These are phyloP conservation scores for Leishmania tarentolae DNA, from an alignment of 208 protist genomes.

Conservation along the genomic window DNA sequence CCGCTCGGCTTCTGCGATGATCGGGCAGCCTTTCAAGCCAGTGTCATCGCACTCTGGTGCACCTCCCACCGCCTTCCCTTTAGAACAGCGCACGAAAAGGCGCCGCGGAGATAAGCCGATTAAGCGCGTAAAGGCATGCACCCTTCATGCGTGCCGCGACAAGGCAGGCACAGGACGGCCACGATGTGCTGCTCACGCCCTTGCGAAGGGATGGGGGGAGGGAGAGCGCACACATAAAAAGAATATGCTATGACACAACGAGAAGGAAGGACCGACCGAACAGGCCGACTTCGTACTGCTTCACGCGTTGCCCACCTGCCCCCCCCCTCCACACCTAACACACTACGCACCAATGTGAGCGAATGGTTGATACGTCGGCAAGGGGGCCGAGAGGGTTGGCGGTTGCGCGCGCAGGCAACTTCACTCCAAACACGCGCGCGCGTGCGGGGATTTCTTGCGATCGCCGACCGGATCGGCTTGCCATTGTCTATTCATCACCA, in stretches of 20 bases:
- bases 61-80: not conserved
- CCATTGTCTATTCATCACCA: not conserved
- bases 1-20: constrained; percentile 37
- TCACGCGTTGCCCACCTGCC: not conserved
- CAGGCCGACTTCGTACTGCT: not conserved
- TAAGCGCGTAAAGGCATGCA: not conserved
- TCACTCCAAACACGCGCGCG: too few species aligned
- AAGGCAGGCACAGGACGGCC: not conserved
- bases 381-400: not conserved
- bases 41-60: not conserved
- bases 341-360: not conserved
- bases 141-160: not conserved
- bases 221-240: too few species aligned
- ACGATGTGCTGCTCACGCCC: too few species aligned
- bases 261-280: not conserved
- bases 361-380: not conserved
- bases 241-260: not conserved
- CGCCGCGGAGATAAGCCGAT: not conserved
- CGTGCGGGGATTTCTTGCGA: not conserved
- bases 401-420: not conserved
- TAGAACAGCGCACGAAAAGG: not conserved
- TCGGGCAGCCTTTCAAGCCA: not conserved
- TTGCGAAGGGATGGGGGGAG: too few species aligned
- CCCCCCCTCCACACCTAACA: not conserved
- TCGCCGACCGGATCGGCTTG: not conserved